Conservation (phyloP, 495 filamentous ascomycete species). For the Aspergillus kassunensis region DNA sequence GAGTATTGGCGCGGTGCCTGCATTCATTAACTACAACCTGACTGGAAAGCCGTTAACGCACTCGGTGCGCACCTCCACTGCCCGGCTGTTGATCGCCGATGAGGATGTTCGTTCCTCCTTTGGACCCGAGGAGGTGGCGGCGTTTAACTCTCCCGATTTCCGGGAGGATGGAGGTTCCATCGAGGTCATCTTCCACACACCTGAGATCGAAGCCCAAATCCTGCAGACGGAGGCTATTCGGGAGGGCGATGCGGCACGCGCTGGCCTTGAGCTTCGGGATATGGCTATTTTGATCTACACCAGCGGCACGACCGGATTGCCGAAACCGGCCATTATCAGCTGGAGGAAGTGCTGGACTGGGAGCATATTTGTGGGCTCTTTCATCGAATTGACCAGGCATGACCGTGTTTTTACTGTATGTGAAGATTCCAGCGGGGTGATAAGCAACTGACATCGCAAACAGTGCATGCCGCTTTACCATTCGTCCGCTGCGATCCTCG, state of each 20-base stretch:
- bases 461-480: conserved; percentile 96
- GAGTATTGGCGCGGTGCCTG: conserved; percentile 85
- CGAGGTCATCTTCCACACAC: conserved; percentile 58
- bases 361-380: conserved; percentile 50
- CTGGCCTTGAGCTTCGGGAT: conserved; percentile 46
- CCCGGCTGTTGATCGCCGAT: conserved; percentile 73
- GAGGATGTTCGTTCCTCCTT: conserved; percentile 56
- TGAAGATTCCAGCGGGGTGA: too few species aligned
- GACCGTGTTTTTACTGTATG: conserved; percentile 82
- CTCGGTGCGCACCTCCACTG: conserved; percentile 66
- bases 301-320: conserved; percentile 84
- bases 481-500: conserved; percentile 72
- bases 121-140: conserved; percentile 41
- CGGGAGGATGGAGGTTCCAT: conserved; percentile 48
- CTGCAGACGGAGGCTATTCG: conserved; percentile 54
- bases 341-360: conserved; percentile 65
- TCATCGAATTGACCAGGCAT: conserved; percentile 48
- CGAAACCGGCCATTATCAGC: conserved; percentile 81
- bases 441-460: too few species aligned
- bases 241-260: conserved; percentile 57
- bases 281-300: conserved; percentile 81
- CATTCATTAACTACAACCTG: conserved; percentile 93
- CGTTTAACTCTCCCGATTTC: conserved; percentile 39
- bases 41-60: conserved; percentile 71
- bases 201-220: conserved; percentile 60